Evolutionary conservation across 805 yeast genomes (phyloP), one percentile per base, ranked within the genome.

Genomic region (Candida gorgasii): DNA sequence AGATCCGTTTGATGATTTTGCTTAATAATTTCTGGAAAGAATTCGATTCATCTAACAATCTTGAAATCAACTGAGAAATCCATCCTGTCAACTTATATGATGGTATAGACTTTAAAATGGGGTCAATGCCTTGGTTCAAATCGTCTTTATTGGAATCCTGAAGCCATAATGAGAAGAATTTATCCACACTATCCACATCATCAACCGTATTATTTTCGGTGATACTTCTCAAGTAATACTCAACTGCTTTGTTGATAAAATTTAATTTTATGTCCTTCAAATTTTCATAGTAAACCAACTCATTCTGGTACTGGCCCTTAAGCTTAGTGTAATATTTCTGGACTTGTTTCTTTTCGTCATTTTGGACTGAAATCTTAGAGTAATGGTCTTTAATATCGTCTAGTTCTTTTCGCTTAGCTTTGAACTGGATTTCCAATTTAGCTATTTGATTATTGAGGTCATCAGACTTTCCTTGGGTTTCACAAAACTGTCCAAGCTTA

Each of bases 151-250:
- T 57, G 2, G 80, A 71, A 50, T 79, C 74, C 46, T 83, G 86
- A 29, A 92, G 69, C 95, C 97, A 92, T 8, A 92, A 59, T 0
- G 90, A 85, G 59, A 90, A 84, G 47, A 90, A 84, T 43, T 86
- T 77, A 55, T 88, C 95, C 20, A 84, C 65, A 19, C 36, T 29
- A 39, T 79, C 84, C 36, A 76, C 80, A 37, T 76, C 80, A 2
- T 49, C 54, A 24, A 24, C 4, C 8, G 7, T 11, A 5, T 11
- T 11, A 26, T 54, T 53, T 36, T 73, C 76, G 32, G 71, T 59
- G 14, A 66, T 59, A 12, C 85, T 68, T 31, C 66, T 70, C 40
- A 89, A 53, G 53, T 83, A 87, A 49, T 76, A 83, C 16, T 70
- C 73, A 12, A 83, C 65, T 0, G 95, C 78, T 24, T 76, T 73